Base-by-base conservation (phyloP, 2,329 filamentous ascomycete genomes). In the Penicillium concentricum region DNA sequence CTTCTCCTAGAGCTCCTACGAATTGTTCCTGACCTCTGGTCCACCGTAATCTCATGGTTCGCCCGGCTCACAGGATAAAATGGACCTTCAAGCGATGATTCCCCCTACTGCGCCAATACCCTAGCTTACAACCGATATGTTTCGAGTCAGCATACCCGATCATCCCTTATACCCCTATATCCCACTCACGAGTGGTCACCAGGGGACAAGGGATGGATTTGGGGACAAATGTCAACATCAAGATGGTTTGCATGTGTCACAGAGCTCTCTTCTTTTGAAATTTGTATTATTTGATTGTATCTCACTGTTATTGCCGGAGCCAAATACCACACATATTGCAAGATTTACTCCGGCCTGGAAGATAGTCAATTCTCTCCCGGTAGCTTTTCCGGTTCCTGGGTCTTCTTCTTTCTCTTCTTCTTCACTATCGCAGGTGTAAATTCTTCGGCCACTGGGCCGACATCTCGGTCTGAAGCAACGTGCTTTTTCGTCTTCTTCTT, bases 1-100 rank as follows among this genome's bases (percentile, higher is more conserved):
- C 66, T 87, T 20, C 65, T 86, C 38, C 82, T 87, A 63, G 84
- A 87, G 68, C 67, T 85, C 12, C 60, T 85, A 20, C 76, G 79
- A 59, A 62, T 79, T 34, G 62, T 76, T 34, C 75, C 75, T 10
- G 69, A 75, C 53, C 45, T 78, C 18, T 79, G 76, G 77, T 69
- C 69, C 20, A 63, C 69, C 32, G 57, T 74, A 34, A 57, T 62
- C 43, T 62, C 70, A 38, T 60, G 68, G 47, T 61, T 74, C 44
- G 63, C 64, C 30, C 64, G 64, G 22, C 51, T 67, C 54, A 62
- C 61, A 12, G 63, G 60, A 45, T 67, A 62, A 55, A 22, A 15
- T 52, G 39, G 34, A 45, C 13, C 13, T 18, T 26, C 16, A 32
- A 50, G 35, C 5, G 20, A 51, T 35, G 26, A 37, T 41, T 38